Evolutionary conservation across 2,329 filamentous ascomycete genomes (phyloP), one percentile per base, ranked within the genome.

Genomic region (Westerdykella sp.): DNA sequence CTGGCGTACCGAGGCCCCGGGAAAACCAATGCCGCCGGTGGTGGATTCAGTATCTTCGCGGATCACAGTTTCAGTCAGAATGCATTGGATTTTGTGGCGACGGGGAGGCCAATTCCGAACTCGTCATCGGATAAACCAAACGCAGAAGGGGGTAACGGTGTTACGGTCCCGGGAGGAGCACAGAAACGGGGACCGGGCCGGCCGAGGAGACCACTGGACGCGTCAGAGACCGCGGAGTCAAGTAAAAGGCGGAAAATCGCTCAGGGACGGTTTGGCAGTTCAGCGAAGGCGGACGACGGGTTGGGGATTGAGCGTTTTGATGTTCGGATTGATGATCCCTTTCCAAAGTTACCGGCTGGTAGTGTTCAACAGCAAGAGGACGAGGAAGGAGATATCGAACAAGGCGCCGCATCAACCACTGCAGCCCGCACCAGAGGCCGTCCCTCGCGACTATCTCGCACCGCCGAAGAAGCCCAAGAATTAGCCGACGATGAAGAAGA

Each of bases 11-110:
- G 82, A 31, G 88, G 89, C 1, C 71, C 82, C 0, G 80, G 84
- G 1, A 77, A 85, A 37, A 79, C 78, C 34, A 88, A 87, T 59
- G 75, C 77, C 1, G 85, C 86, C 2, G 81, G 80, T 16, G 89
- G 87, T 1, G 87, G 85, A 5, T 95, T 88, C 81, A 80, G 81
- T 54, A 76, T 89, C 16, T 95, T 94, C 60, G 78, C 84, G 5
- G 80, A 85, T 46, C 81, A 81, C 32, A 66, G 69, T 23, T 60
- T 74, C 25, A 75, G 74, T 49, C 69, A 71, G 34, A 73, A 71
- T 45, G 73, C 74, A 2, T 58, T 78, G 15, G 74, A 77, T 48
- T 74, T 52, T 60, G 68, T 63, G 25, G 58, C 57, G 12, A 58
- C 59, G 4, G 18, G 30, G 22, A 23, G 22, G 31, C 25, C 25